A percentile compares a stretch with the other conserved stretches of the same genome.
Conservation (phyloP, 345 rosid genomes). For the Euclidium syriacum region DNA sequence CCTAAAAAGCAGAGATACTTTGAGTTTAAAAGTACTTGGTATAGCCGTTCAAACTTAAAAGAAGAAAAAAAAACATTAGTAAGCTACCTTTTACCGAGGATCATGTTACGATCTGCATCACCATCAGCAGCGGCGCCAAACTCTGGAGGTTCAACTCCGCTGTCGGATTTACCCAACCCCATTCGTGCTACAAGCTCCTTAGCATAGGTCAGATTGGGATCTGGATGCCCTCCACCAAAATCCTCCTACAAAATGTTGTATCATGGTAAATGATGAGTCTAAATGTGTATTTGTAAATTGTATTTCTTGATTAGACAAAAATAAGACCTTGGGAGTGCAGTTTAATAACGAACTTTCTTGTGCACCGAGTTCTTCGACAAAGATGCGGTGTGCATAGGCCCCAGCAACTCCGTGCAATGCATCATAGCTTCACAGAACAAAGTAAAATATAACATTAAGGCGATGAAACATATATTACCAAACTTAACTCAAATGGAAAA, state of each 20-base stretch:
- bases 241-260: constrained; percentile 62
- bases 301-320: not conserved
- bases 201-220: constrained; percentile 98
- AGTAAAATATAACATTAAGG: constrained; percentile 7
- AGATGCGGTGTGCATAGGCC: constrained; percentile 82
- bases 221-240: constrained; percentile 99
- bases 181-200: constrained; percentile 90
- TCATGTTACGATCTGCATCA: constrained; percentile 99
- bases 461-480: not conserved
- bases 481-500: not conserved
- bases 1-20: constrained; percentile 36
- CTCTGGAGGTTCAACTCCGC: constrained; percentile 82
- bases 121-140: constrained; percentile 99
- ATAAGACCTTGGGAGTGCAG: constrained; percentile 81
- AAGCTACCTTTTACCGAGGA: constrained; percentile 91
- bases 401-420: constrained; percentile 99
- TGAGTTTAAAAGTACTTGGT: not conserved
- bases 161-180: constrained; percentile 82
- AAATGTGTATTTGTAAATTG: not conserved
- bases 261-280: not conserved
- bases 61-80: not conserved
- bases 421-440: constrained; percentile 60
- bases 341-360: constrained; percentile 77
- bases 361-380: constrained; percentile 97
- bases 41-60: not conserved